Evolutionary conservation across 352 stramenopile species (phyloP).

Genomic region (Phytopythium litorale): DNA sequence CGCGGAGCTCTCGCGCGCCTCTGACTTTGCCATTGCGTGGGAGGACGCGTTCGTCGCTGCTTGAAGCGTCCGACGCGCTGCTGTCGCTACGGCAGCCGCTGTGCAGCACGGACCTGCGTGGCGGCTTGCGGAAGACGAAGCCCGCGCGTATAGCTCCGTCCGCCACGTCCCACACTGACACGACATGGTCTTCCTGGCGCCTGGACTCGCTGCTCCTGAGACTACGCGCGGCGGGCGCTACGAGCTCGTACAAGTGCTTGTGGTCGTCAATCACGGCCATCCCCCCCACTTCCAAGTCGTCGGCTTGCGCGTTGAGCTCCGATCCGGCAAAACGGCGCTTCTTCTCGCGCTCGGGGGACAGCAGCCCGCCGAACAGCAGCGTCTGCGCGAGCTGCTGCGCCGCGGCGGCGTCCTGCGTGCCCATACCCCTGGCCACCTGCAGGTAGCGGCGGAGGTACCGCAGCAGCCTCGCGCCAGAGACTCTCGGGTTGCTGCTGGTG

Average conservation of each 20-base stretch:
- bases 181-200: neutral
- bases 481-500: slow-evolving; percentile 11
- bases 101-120: neutral
- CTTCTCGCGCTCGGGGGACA: slow-evolving; percentile 18
- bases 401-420: slow-evolving; percentile 18
- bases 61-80: neutral
- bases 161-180: slow-evolving; percentile 35
- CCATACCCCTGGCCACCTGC: slow-evolving; percentile 20
- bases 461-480: slow-evolving; percentile 37
- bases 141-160: slow-evolving; percentile 30
- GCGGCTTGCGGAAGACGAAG: slow-evolving; percentile 18
- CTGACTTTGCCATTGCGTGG: neutral
- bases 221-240: slow-evolving; percentile 25
- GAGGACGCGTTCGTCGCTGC: neutral
- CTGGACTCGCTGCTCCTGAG: slow-evolving; percentile 8
- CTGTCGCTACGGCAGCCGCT: slow-evolving; percentile 4
- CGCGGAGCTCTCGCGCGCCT: slow-evolving; percentile 5
- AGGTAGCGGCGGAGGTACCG: slow-evolving; percentile 22
- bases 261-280: slow-evolving; percentile 26
- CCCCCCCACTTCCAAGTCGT: slow-evolving; percentile 7
- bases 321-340: slow-evolving; percentile 2
- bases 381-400: slow-evolving; percentile 26
- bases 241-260: slow-evolving; percentile 40
- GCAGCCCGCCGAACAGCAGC: slow-evolving; percentile 29
- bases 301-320: neutral